Base-by-base conservation (phyloP, 768 basidiomycete genomes). In the Gloeostereum incarnatum region DNA sequence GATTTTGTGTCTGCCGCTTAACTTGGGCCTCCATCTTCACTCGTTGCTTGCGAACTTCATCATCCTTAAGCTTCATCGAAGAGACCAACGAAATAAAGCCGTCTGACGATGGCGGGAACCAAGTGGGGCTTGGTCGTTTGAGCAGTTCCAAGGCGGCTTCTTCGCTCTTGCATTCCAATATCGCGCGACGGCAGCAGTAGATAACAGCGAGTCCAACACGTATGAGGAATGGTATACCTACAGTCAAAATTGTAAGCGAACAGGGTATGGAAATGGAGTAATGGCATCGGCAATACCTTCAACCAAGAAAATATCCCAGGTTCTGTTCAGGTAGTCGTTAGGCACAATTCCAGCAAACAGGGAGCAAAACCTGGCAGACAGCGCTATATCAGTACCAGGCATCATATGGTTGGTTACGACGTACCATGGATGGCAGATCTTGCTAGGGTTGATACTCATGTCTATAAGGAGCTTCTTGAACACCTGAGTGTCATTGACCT, bases 291-390 rank as follows among this genome's bases (percentile, higher is more conserved):
- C 42, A 62, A 19, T 53, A 86, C 86, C 87, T 59, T 90, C 87
- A 45, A 70, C 84, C 14, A 90, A 56, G 51, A 89, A 89, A 2
- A 90, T 52, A 51, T 89, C 88, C 87, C 88, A 90, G 9, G 87
- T 69, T 19, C 88, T 68, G 41, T 80, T 73, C 11, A 87, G 58
- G 48, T 78, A 74, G 2, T 81, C 75, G 0, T 61, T 53, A 0
- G 87, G 81, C 10, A 89, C 64, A 1, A 67, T 66, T 7, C 75
- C 75, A 1, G 78, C 79, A 39, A 88, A 90, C 11, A 89, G 51
- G 2, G 75, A 70, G 0, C 75, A 72, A 45, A 90, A 85, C 85
- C 85, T 86, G 40, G 1, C 7, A 23, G 4, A 24, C 0, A 2
- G 14, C 10, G 38, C n/a, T n/a, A n/a, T n/a, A n/a, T n/a, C n/a